phyloP scores from a whole-genome alignment of 179 eudicot genomes.

The Spergularia azorica region DNA sequence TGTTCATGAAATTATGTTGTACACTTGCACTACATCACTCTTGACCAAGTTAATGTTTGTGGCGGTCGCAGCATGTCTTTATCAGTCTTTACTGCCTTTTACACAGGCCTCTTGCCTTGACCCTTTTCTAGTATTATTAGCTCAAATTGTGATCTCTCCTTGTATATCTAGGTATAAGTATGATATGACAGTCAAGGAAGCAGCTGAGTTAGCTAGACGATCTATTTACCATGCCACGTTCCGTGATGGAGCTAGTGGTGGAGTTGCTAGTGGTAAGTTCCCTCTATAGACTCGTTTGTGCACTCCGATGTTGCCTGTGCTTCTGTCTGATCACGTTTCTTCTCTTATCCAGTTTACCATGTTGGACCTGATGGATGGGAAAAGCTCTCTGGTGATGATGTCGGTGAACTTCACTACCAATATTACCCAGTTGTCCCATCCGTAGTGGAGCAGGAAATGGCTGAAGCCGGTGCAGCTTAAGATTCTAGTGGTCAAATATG shows the following conservation, averaged over 20 bases:
- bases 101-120: too few species aligned
- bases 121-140: not conserved
- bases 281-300: not conserved
- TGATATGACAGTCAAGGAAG: conserved; percentile 84
- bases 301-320: not conserved
- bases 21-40: not conserved
- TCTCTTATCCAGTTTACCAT: conserved; percentile 57
- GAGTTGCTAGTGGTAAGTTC: conserved; percentile 83
- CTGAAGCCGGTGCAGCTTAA: conserved; percentile 46
- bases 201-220: conserved; percentile 85
- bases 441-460: conserved; percentile 79
- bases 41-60: not conserved
- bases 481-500: not conserved
- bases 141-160: not conserved
- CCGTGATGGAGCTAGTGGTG: conserved; percentile 99
- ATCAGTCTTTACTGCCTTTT: not conserved
- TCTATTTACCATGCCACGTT: conserved; percentile 90
- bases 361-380: conserved; percentile 93
- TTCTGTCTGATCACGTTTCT: not conserved
- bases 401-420: conserved; percentile 83
- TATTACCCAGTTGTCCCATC: conserved; percentile 77
- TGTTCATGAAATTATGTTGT: not conserved
- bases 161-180: conserved; percentile 52
- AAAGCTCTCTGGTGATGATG: conserved; percentile 93
- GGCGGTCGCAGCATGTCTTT: not conserved